phyloP scores from a whole-genome alignment of 257 asterid species.

The Misopates orontium region DNA sequence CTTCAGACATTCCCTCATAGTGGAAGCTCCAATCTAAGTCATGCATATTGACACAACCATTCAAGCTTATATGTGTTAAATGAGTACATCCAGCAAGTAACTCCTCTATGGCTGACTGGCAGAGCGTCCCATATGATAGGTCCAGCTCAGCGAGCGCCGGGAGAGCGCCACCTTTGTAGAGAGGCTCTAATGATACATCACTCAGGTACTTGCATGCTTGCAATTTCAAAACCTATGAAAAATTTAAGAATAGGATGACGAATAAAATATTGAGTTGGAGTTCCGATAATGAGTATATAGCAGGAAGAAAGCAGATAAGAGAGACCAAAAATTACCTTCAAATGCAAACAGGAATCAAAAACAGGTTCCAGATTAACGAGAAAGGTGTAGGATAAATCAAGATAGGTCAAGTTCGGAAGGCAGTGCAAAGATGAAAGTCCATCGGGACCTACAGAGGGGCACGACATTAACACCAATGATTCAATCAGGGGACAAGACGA shows the following conservation, averaged over 20 bases:
- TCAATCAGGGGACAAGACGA: conserved; percentile 77
- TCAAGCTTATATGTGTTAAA: conserved; percentile 91
- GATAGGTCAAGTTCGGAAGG: conserved; percentile 74
- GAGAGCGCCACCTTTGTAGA: conserved; percentile 82
- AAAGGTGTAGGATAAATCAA: conserved; percentile 91
- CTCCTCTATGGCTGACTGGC: conserved; percentile 89
- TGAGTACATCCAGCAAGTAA: conserved; percentile 85
- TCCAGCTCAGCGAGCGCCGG: conserved; percentile 87
- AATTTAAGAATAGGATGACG: not conserved
- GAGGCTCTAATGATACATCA: conserved; percentile 82
- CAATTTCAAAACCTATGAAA: conserved; percentile 75
- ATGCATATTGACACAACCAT: conserved; percentile 92
- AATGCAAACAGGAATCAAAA: conserved; percentile 61
- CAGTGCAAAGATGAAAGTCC: conserved; percentile 71
- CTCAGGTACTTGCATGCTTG: conserved; percentile 99
- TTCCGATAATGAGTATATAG: too few species aligned
- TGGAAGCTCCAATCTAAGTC: conserved; percentile 83
- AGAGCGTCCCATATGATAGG: conserved; percentile 89
- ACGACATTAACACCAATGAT: conserved; percentile 86
- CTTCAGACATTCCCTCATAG: conserved; percentile 30
- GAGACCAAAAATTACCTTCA: conserved; percentile 59
- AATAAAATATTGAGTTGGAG: too few species aligned
- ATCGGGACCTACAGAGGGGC: conserved; percentile 81
- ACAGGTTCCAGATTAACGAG: conserved; percentile 81
- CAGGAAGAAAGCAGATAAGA: not conserved